Conservation (phyloP, 2,329 filamentous ascomycete genomes). For the Fusarium globosum region DNA sequence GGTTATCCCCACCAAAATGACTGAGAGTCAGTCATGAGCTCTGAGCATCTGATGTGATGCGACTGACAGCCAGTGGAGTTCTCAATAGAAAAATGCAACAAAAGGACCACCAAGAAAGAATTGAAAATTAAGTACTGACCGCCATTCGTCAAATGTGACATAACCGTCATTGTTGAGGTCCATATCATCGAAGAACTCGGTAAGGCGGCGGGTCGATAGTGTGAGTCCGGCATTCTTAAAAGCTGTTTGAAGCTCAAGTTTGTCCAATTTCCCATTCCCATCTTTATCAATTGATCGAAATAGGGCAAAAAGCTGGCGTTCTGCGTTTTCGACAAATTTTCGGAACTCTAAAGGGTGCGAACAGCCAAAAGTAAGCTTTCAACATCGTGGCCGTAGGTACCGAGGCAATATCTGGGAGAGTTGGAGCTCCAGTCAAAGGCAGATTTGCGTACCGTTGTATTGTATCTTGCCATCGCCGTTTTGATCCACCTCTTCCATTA, state of each 20-base stretch:
- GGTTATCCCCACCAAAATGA: constrained; percentile 42
- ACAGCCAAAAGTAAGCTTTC: constrained; percentile 36
- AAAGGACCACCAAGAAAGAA: constrained; percentile 15
- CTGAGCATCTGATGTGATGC: constrained; percentile 36
- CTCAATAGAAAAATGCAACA: background rate
- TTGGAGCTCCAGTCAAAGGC: constrained; percentile 16
- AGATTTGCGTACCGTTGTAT: constrained; percentile 76
- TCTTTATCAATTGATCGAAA: constrained; percentile 91
- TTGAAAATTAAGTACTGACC: constrained; percentile 69
- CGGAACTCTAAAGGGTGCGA: constrained; percentile 76
- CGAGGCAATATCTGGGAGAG: constrained; percentile 30
- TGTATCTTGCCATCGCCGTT: constrained; percentile 91
- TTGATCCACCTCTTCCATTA: constrained; percentile 85
- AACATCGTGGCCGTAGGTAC: constrained; percentile 9
- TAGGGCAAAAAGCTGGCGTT: constrained; percentile 82
- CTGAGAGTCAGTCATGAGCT: constrained; percentile 43
- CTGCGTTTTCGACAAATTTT: constrained; percentile 86
- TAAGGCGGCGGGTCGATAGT: constrained; percentile 80
- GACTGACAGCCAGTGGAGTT: constrained; percentile 17
- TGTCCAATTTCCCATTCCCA: constrained; percentile 86
- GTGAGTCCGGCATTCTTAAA: constrained; percentile 82
- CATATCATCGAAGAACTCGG: constrained; percentile 89
- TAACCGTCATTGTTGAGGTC: constrained; percentile 88
- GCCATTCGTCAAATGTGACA: constrained; percentile 95
- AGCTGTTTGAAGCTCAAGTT: constrained; percentile 82